Evolutionary conservation across 768 basidiomycete species (phyloP).

Genomic region (Pulveroboletus sp.): DNA sequence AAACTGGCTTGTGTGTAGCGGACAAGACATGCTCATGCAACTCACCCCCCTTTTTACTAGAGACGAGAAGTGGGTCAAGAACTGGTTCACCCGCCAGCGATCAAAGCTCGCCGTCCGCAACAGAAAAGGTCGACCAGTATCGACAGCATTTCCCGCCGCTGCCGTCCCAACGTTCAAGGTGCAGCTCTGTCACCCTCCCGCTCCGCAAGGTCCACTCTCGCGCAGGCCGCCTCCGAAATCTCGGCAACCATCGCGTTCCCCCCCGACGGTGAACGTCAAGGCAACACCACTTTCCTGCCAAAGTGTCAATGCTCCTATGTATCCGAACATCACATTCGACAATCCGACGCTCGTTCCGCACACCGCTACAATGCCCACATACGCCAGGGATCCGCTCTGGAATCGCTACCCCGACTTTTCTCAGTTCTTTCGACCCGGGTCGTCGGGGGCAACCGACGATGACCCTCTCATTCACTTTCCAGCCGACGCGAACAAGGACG

Average conservation of each 20-base stretch:
- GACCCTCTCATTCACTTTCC: neutral
- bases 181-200: neutral
- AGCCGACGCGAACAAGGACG: neutral
- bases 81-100: slow-evolving; percentile 30
- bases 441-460: neutral
- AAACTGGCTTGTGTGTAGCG: slow-evolving; percentile 31
- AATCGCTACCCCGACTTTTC: slow-evolving; percentile 34
- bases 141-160: neutral
- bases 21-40: slow-evolving; percentile 1
- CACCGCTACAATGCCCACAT: slow-evolving; percentile 8
- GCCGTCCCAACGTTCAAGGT: slow-evolving; percentile 16
- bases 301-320: slow-evolving; percentile 2
- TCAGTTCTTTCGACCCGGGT: slow-evolving; percentile 25
- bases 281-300: neutral
- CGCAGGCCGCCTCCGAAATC: slow-evolving; percentile 2
- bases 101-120: slow-evolving; percentile 15
- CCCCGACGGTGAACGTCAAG: neutral
- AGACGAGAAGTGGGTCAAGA: slow-evolving; percentile 28
- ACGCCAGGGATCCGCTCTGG: slow-evolving; percentile 31
- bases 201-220: neutral
- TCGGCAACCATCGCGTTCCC: neutral
- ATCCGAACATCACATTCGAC: neutral
- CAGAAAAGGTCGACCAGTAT: slow-evolving; percentile 1
- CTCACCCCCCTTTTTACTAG: slow-evolving; percentile 13
- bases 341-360: neutral